phyloP scores from a whole-genome alignment of 768 basidiomycete species.

The Boletales sp. region DNA sequence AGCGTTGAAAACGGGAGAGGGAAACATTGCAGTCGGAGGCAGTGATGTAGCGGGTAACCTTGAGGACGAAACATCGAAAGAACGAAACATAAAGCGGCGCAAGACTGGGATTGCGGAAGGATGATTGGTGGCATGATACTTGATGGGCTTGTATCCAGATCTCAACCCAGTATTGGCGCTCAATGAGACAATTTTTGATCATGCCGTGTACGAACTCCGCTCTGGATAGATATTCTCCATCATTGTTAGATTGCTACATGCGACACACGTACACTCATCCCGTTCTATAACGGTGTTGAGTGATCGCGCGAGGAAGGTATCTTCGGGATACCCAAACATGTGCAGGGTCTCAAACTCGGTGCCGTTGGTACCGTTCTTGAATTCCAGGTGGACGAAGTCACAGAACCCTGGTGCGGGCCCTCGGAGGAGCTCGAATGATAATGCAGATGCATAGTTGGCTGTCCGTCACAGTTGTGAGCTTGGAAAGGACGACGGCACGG shows the following conservation, averaged over 20 bases:
- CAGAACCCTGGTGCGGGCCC: constrained; percentile 74
- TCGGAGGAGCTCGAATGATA: constrained; percentile 72
- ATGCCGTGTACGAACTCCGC: too few relatives aligned
- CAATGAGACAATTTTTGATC: too few relatives aligned
- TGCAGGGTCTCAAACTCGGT: constrained; percentile 58
- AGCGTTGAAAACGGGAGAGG: not conserved
- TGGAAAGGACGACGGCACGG: not conserved
- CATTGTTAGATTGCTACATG: too few relatives aligned
- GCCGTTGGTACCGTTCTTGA: constrained; percentile 70
- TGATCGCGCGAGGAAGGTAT: too few relatives aligned
- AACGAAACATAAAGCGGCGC: constrained; percentile 12
- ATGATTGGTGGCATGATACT: not conserved
- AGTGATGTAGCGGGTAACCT: not conserved
- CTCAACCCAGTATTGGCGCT: too few relatives aligned
- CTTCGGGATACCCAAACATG: constrained; percentile 66
- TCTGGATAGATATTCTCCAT: too few relatives aligned
- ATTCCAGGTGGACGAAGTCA: constrained; percentile 78
- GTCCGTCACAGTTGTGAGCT: not conserved
- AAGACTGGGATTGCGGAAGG: constrained; percentile 4
- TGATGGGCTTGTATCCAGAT: too few relatives aligned
- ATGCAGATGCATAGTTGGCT: constrained; percentile 72
- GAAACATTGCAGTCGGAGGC: not conserved
- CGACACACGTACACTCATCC: too few relatives aligned
- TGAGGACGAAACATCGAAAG: constrained; percentile 6
- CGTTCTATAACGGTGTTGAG: too few relatives aligned